Percentiles rank a stretch among this genome's conserved stretches.
Conservation (phyloP, 805 yeast genomes). For the Lipomyces sp. region DNA sequence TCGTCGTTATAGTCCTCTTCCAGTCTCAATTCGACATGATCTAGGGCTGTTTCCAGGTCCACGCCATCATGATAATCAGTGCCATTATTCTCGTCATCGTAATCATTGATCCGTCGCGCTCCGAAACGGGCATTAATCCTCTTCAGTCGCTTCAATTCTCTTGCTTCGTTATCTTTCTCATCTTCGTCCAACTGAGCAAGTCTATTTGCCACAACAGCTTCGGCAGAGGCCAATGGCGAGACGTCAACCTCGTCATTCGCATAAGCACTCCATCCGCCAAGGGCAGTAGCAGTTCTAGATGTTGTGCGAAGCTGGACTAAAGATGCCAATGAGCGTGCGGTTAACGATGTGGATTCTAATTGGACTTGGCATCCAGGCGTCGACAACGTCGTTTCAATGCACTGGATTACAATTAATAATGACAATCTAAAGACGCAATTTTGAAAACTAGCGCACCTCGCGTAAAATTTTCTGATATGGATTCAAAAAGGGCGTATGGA, state of each 20-base stretch:
- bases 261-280: constrained; percentile 38
- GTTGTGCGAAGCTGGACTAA: constrained; percentile 23
- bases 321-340: constrained; percentile 27
- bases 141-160: constrained; percentile 16
- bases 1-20: constrained; percentile 19
- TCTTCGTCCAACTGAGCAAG: background rate
- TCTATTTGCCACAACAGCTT: constrained; percentile 8
- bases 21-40: constrained; percentile 28
- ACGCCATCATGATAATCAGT: constrained; percentile 2
- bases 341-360: constrained; percentile 25
- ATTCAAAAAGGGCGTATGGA: constrained; percentile 30
- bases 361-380: constrained; percentile 21
- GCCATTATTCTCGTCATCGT: constrained; percentile 9
- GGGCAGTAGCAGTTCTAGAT: constrained; percentile 27
- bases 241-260: constrained; percentile 35
- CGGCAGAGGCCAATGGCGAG: constrained; percentile 33
- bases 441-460: constrained; percentile 16
- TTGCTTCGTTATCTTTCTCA: constrained; percentile 13
- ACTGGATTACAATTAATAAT: constrained; percentile 8
- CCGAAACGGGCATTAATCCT: constrained; percentile 33
- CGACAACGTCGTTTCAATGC: constrained; percentile 28
- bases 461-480: constrained; percentile 26
- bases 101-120: background rate
- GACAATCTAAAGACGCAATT: too few species aligned
- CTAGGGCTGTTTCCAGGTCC: constrained; percentile 21